Conservation (phyloP, 768 basidiomycete genomes). For the Leccinum fibrillosum region DNA sequence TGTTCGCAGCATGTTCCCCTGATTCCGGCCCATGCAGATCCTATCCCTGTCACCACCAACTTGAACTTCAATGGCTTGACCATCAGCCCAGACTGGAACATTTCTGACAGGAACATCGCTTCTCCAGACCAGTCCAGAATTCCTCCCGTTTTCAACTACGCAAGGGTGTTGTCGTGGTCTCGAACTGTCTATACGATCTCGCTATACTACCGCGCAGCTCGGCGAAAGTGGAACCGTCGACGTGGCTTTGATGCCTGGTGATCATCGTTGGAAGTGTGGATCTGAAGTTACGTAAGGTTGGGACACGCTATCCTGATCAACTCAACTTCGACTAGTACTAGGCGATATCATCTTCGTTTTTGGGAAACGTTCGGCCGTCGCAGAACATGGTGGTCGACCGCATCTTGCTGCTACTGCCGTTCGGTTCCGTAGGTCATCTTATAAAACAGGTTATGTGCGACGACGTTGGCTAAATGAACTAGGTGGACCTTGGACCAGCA, state of each 20-base stretch:
- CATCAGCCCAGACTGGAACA: conserved; percentile 8
- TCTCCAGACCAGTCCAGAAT: conserved; percentile 26
- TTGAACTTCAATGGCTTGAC: conserved; percentile 11
- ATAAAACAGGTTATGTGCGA: conserved; percentile 34
- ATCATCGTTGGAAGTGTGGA: no score
- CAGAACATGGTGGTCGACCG: conserved; percentile 13
- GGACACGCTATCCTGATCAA: no score
- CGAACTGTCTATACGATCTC: conserved; percentile 14
- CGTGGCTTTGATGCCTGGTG: conserved; percentile 2
- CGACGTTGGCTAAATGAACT: conserved; percentile 39
- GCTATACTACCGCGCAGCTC: conserved; percentile 17
- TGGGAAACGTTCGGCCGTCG: conserved; percentile 13
- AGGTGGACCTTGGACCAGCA: conserved; percentile 29
- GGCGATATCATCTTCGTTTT: no score
- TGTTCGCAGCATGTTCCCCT: neutral
- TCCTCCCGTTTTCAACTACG: conserved; percentile 26
- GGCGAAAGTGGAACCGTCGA: conserved; percentile 1
- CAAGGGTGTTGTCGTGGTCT: conserved; percentile 22
- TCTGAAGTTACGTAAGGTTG: no score
- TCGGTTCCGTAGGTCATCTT: neutral
- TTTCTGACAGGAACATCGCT: neutral
- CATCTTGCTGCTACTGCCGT: conserved; percentile 16
- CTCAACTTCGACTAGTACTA: no score
- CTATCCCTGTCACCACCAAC: neutral
- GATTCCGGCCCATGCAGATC: neutral